phyloP scores from a whole-genome alignment of 371 early-diverging fungal genomes.

The Coemansia sp. region DNA sequence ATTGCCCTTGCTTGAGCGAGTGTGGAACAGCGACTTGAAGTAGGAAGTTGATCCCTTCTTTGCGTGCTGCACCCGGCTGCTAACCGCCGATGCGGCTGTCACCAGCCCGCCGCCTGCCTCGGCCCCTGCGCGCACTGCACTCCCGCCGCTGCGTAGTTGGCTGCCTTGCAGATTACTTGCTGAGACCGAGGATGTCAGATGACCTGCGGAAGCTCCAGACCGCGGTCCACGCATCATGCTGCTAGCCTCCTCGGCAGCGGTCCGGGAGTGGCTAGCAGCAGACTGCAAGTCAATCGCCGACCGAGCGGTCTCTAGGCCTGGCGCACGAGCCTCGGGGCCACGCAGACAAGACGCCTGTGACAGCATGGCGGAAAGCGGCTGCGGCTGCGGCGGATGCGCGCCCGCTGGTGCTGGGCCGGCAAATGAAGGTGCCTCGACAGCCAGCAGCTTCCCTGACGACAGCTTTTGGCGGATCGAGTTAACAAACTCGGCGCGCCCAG shows the following conservation, averaged over 20 bases:
- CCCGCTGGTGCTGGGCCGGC: conserved; percentile 7
- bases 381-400: background rate
- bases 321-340: conserved; percentile 24
- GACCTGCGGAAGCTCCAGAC: background rate
- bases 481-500: conserved; percentile 54
- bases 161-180: background rate
- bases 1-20: conserved; percentile 33
- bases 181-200: conserved; percentile 9
- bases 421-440: conserved; percentile 41
- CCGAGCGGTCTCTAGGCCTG: conserved; percentile 22
- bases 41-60: conserved; percentile 46
- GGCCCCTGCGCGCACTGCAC: background rate
- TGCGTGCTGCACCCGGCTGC: conserved; percentile 17
- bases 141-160: background rate
- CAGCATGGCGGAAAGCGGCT: conserved; percentile 14
- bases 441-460: conserved; percentile 43
- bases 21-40: conserved; percentile 43
- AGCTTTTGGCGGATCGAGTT: conserved; percentile 51
- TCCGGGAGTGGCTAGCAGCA: background rate
- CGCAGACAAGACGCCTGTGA: conserved; percentile 37
- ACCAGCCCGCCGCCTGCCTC: background rate
- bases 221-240: conserved; percentile 1
- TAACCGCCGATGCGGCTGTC: background rate
- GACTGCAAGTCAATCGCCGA: conserved; percentile 40
- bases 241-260: background rate